phyloP scores from a whole-genome alignment of 768 basidiomycete species.

The Collybia sordida region DNA sequence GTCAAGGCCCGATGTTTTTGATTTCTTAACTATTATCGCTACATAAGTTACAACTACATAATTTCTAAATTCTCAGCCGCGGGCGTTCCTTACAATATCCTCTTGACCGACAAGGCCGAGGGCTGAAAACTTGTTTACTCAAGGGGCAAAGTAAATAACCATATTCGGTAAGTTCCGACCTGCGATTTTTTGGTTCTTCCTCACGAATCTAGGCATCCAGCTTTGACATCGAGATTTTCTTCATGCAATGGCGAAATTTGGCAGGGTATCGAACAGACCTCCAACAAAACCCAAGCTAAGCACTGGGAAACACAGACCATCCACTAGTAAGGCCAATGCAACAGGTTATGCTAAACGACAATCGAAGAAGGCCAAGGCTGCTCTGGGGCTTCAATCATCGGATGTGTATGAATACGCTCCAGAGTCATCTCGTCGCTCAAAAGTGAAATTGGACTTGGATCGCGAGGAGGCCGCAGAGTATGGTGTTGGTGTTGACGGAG shows the following conservation, averaged over 20 bases:
- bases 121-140: no score
- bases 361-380: constrained; percentile 38
- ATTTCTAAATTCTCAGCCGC: no score
- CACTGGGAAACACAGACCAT: constrained; percentile 17
- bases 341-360: constrained; percentile 53
- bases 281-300: constrained; percentile 3
- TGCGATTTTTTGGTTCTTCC: no score
- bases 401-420: constrained; percentile 70
- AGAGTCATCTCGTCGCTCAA: constrained; percentile 48
- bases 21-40: no score
- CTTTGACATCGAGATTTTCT: no score
- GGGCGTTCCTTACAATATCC: no score
- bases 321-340: constrained; percentile 36
- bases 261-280: constrained; percentile 3
- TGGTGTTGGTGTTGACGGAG: constrained; percentile 41
- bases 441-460: constrained; percentile 54
- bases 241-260: constrained; percentile 5
- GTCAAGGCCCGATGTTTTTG: no score
- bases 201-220: no score
- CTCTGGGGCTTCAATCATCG: constrained; percentile 23
- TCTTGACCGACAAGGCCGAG: no score
- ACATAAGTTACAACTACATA: no score
- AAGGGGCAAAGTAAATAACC: no score
- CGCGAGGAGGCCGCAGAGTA: constrained; percentile 49
- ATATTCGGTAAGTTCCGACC: no score